These are phyloP conservation scores for Aspergillus biplanus DNA, from an alignment of 495 filamentous ascomycete species.

Conservation along the genomic window DNA sequence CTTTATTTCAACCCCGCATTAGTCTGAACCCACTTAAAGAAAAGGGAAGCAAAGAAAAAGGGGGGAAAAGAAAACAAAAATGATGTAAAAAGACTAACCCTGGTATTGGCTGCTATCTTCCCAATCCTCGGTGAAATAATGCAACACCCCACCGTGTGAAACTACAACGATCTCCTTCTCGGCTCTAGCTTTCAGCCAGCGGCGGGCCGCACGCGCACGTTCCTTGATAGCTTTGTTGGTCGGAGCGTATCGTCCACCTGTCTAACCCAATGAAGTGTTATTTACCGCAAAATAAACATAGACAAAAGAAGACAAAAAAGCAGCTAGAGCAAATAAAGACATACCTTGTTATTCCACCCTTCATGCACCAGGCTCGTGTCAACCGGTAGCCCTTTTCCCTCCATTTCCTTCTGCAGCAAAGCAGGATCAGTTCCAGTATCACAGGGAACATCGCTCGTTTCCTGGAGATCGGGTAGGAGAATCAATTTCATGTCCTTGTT, in stretches of 20 bases:
- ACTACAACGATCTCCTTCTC: conserved; percentile 72
- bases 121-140: conserved; percentile 86
- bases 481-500: conserved; percentile 59
- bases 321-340: conserved; percentile 8
- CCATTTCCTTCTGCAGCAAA: conserved; percentile 66
- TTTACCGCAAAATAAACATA: neutral
- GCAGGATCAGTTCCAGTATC: conserved; percentile 69
- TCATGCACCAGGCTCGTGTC: conserved; percentile 63
- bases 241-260: conserved; percentile 59
- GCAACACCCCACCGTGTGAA: conserved; percentile 71
- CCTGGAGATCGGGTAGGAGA: conserved; percentile 80
- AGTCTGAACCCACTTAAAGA: neutral
- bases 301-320: neutral
- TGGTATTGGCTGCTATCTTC: conserved; percentile 58
- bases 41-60: neutral
- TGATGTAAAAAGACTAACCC: conserved; percentile 44
- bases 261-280: conserved; percentile 12
- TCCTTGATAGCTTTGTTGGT: conserved; percentile 58
- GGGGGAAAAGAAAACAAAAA: neutral
- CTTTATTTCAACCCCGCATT: conserved; percentile 30
- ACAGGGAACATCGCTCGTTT: conserved; percentile 75
- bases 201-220: conserved; percentile 66
- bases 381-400: conserved; percentile 54
- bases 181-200: conserved; percentile 63
- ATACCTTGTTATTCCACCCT: conserved; percentile 73